These are phyloP conservation scores for Pulveroboletus sp. DNA, from an alignment of 768 basidiomycete genomes.

Conservation along the genomic window DNA sequence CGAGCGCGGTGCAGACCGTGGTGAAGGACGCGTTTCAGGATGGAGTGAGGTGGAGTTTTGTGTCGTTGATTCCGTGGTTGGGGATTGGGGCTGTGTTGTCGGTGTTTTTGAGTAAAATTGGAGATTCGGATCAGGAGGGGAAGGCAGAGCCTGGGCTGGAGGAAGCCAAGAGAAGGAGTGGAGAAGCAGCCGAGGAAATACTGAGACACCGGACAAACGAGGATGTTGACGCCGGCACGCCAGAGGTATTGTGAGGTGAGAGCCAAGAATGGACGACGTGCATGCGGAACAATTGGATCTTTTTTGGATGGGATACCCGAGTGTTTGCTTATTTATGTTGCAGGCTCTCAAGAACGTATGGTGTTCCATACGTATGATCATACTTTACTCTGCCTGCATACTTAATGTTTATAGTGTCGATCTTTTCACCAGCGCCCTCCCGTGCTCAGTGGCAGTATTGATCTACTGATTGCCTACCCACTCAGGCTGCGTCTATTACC, in stretches of 20 bases:
- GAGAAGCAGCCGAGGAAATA: not conserved
- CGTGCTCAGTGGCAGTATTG: too few relatives aligned
- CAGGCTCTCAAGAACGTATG: not conserved
- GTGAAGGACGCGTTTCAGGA: conserved; percentile 41
- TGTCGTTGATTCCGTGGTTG: conserved; percentile 49
- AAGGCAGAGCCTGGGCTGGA: too few relatives aligned
- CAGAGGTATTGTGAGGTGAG: not conserved
- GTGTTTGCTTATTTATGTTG: not conserved
- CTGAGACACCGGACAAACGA: not conserved
- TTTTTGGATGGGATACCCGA: not conserved
- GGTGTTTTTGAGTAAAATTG: conserved; percentile 39
- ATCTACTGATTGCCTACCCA: too few relatives aligned
- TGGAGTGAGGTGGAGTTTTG: conserved; percentile 43
- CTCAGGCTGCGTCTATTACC: too few relatives aligned
- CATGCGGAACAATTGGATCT: too few relatives aligned
- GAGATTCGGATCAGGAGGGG: conserved; percentile 18
- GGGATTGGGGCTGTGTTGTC: conserved; percentile 34
- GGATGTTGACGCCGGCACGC: not conserved
- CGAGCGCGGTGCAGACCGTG: conserved; percentile 31
- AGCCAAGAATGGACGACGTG: not conserved
- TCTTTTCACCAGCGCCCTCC: too few relatives aligned
- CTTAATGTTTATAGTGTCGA: too few relatives aligned
- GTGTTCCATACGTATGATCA: too few relatives aligned
- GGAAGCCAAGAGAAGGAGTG: not conserved
- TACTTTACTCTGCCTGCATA: too few relatives aligned